These are phyloP conservation scores for Ophiostoma populinum DNA, from an alignment of 2,329 filamentous ascomycete genomes.

Conservation along the genomic window DNA sequence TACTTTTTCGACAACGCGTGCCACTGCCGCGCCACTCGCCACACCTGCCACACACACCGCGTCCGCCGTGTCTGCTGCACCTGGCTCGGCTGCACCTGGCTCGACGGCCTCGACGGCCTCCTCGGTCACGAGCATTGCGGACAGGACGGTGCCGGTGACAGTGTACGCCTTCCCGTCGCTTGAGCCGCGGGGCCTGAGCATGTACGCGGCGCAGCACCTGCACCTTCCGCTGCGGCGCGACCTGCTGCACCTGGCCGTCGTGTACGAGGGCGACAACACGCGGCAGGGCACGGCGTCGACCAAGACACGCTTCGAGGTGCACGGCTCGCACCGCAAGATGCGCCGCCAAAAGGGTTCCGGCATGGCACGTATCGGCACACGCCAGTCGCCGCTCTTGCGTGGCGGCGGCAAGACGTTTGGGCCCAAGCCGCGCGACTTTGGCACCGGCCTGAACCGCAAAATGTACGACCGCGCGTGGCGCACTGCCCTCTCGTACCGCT, in stretches of 20 bases:
- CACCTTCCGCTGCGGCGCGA: conserved; percentile 76
- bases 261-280: conserved; percentile 81
- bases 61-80: neutral
- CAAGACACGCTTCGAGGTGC: conserved; percentile 70
- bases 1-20: too few species aligned
- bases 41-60: neutral
- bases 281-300: conserved; percentile 72
- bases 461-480: conserved; percentile 93
- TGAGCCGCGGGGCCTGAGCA: conserved; percentile 62
- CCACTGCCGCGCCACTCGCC: too few species aligned
- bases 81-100: too few species aligned
- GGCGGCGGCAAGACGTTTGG: conserved; percentile 83
- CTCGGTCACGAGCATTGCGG: conserved; percentile 14
- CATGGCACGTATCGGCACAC: conserved; percentile 58
- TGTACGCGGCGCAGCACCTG: conserved; percentile 70
- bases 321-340: conserved; percentile 69
- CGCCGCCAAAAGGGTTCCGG: conserved; percentile 77
- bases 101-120: neutral
- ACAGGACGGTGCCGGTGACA: conserved; percentile 68
- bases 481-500: conserved; percentile 83
- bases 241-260: conserved; percentile 76
- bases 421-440: conserved; percentile 84
- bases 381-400: conserved; percentile 62
- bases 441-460: conserved; percentile 66
- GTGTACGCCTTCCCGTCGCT: conserved; percentile 81